These are phyloP conservation scores for Puccinia horiana DNA, from an alignment of 1,284 basidiomycete genomes.

Conservation along the genomic window DNA sequence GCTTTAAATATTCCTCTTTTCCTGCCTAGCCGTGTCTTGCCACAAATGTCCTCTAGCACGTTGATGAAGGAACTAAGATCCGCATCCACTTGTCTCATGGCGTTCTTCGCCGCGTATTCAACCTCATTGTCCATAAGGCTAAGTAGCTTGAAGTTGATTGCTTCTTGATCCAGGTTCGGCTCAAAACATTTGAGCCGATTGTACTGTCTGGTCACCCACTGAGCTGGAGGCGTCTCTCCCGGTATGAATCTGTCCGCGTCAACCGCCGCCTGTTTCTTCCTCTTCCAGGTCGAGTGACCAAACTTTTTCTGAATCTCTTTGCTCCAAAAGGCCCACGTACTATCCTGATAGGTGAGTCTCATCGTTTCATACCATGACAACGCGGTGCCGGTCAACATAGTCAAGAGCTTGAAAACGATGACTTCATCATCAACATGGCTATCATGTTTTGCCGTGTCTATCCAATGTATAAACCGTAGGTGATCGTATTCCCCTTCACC, in stretches of 20 bases:
- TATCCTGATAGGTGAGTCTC: not conserved
- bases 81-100: not conserved
- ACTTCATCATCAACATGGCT: not conserved
- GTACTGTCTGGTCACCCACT: not conserved
- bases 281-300: not conserved
- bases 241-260: not conserved
- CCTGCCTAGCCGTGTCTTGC: not conserved
- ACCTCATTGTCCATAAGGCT: not conserved
- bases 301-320: not conserved
- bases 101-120: not conserved
- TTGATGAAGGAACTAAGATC: not conserved
- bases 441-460: not conserved
- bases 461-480: not conserved
- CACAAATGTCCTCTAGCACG: not conserved
- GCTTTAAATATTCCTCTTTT: no score
- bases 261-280: not conserved
- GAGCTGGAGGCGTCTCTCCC: not conserved
- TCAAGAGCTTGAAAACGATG: not conserved
- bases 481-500: not conserved
- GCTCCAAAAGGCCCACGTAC: not conserved
- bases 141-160: not conserved
- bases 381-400: not conserved
- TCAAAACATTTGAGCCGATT: not conserved
- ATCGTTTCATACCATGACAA: not conserved
- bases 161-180: not conserved